These are phyloP conservation scores for Voacanga thouarsii DNA, from an alignment of 257 asterid genomes.

Conservation along the genomic window DNA sequence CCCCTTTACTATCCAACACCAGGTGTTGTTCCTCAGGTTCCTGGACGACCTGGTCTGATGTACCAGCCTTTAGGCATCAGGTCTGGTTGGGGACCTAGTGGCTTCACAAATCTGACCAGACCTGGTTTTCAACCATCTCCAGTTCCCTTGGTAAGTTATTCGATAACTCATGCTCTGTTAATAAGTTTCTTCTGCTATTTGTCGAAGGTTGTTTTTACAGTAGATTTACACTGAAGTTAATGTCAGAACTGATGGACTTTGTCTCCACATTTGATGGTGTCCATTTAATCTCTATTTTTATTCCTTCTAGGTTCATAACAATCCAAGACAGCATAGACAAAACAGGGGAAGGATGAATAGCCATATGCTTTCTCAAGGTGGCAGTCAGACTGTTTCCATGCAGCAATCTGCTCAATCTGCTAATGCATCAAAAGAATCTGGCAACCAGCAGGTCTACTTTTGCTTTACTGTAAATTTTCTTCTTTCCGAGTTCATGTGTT, in stretches of 20 bases:
- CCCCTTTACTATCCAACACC: conserved; percentile 56
- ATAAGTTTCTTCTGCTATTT: not conserved
- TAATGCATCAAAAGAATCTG: conserved; percentile 44
- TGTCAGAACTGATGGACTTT: not conserved
- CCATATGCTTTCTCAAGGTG: conserved; percentile 30
- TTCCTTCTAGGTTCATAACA: conserved; percentile 42
- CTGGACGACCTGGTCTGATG: conserved; percentile 51
- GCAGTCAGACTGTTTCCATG: conserved; percentile 35
- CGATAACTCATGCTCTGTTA: conserved; percentile 5
- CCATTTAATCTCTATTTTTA: not conserved
- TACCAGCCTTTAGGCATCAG: conserved; percentile 56
- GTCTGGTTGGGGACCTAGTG: conserved; percentile 70
- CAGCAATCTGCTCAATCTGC: conserved; percentile 37
- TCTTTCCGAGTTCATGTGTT: too few species aligned
- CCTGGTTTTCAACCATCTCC: conserved; percentile 52
- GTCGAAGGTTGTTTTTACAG: not conserved
- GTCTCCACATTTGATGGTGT: not conserved
- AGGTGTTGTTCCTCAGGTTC: conserved; percentile 46
- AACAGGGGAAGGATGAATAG: conserved; percentile 58
- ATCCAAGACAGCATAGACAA: conserved; percentile 56
- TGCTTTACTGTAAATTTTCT: not conserved
- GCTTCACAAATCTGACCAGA: conserved; percentile 42
- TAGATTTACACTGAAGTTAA: not conserved
- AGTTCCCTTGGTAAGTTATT: conserved; percentile 51
- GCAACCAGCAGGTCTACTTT: conserved; percentile 49